phyloP scores from a whole-genome alignment of 2,329 filamentous ascomycete species.

The Nectriaceae sp. region DNA sequence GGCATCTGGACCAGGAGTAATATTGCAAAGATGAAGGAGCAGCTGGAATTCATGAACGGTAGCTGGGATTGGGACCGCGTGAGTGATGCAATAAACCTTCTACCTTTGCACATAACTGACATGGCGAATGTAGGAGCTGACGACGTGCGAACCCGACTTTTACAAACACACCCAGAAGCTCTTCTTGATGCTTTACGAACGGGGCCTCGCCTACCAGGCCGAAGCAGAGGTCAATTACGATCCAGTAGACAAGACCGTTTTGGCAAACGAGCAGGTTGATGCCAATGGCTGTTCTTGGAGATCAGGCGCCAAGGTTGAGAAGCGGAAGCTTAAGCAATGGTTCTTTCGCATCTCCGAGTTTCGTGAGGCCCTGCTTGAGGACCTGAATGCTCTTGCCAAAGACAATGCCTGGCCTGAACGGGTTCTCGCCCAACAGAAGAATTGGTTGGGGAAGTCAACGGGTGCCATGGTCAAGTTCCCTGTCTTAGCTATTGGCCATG shows the following conservation, averaged over 20 bases:
- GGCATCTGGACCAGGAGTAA: conserved; percentile 79
- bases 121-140: conserved; percentile 63
- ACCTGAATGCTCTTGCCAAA: conserved; percentile 66
- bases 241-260: conserved; percentile 83
- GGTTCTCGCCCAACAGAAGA: conserved; percentile 79
- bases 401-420: conserved; percentile 76
- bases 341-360: conserved; percentile 84
- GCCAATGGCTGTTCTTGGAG: conserved; percentile 83
- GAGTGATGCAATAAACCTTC: conserved; percentile 40
- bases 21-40: conserved; percentile 81
- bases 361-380: conserved; percentile 70
- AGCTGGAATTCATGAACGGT: conserved; percentile 77
- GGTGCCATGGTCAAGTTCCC: conserved; percentile 75
- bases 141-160: conserved; percentile 81
- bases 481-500: conserved; percentile 47
- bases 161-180: conserved; percentile 89
- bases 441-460: conserved; percentile 82
- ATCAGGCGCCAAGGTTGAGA: conserved; percentile 82
- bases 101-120: conserved; percentile 2
- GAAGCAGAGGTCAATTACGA: conserved; percentile 90
- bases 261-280: conserved; percentile 94
- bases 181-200: conserved; percentile 75
- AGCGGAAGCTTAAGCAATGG: conserved; percentile 81
- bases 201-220: conserved; percentile 78
- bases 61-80: conserved; percentile 83